Evolutionary conservation across 352 stramenopile species (phyloP).

Genomic region (Phytophthora multivora): DNA sequence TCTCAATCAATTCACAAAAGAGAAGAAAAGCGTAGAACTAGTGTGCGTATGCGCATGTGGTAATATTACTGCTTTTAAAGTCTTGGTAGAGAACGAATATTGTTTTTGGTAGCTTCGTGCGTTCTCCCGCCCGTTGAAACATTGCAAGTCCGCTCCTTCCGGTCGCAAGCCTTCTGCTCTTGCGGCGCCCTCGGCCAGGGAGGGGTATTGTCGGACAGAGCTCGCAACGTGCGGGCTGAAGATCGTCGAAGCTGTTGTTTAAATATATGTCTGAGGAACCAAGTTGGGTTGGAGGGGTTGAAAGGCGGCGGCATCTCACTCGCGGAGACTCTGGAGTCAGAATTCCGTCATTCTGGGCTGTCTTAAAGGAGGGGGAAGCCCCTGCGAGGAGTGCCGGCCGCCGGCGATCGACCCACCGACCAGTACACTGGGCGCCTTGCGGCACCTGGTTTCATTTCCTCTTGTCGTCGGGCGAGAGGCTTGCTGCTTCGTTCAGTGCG

Average conservation of each 20-base stretch:
- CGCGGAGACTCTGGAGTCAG: conserved; percentile 28
- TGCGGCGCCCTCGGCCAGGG: conserved; percentile 34
- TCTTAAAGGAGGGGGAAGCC: conserved; percentile 21
- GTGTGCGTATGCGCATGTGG: background rate
- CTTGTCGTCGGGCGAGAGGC: conserved; percentile 21
- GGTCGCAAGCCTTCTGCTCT: conserved; percentile 35
- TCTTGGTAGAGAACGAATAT: conserved; percentile 26
- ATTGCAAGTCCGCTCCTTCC: conserved; percentile 17
- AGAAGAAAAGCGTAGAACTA: too few relatives aligned
- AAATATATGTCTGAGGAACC: conserved; percentile 32
- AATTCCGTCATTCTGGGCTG: conserved; percentile 49
- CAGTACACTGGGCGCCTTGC: conserved; percentile 28
- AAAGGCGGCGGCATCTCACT: conserved; percentile 20
- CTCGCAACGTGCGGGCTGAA: conserved; percentile 9
- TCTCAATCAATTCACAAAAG: too few relatives aligned
- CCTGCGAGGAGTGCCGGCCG: conserved; percentile 18
- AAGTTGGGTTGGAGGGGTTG: conserved; percentile 31
- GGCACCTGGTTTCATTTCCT: conserved; percentile 28
- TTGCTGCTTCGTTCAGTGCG: conserved; percentile 25
- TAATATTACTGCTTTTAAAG: conserved; percentile 1
- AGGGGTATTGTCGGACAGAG: conserved; percentile 33
- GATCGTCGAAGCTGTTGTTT: conserved; percentile 8
- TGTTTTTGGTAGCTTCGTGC: conserved; percentile 11
- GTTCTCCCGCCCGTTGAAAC: background rate
- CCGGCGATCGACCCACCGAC: conserved; percentile 47